Evolutionary conservation across 2,329 filamentous ascomycete species (phyloP).

Genomic region (Pseudocercospora ulei): DNA sequence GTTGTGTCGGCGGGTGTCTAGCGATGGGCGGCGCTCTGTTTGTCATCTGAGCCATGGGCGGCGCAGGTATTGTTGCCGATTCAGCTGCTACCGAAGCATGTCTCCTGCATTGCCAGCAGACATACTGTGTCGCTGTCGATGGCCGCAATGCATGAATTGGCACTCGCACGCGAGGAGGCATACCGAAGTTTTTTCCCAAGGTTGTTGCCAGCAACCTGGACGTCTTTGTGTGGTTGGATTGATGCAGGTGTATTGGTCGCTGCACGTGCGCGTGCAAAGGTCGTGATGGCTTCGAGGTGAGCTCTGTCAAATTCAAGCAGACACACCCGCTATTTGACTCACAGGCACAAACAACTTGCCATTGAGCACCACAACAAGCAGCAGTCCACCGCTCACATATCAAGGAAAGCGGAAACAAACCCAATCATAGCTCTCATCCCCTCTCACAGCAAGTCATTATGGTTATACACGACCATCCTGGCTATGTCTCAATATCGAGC

Average conservation of each 20-base stretch:
- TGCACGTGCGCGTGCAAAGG: no score
- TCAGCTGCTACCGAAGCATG: constrained; percentile 43
- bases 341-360: constrained; percentile 4
- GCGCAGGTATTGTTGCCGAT: constrained; percentile 45
- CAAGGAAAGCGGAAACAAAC: background rate
- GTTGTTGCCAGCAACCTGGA: no score
- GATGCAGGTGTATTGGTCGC: no score
- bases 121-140: constrained; percentile 22
- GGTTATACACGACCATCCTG: constrained; percentile 15
- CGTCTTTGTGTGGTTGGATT: no score
- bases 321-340: no score
- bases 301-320: no score
- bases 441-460: constrained; percentile 9
- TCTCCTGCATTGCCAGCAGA: constrained; percentile 36
- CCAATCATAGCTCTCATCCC: background rate
- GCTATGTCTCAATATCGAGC: constrained; percentile 52
- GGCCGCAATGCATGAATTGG: constrained; percentile 32
- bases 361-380: constrained; percentile 7
- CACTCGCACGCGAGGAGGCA: constrained; percentile 48
- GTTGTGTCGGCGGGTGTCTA: constrained; percentile 57
- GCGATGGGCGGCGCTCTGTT: constrained; percentile 38
- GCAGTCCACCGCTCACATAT: no score
- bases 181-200: no score
- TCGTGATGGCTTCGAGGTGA: background rate
- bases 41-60: constrained; percentile 43